These are phyloP conservation scores for Westerdykella sp. DNA, from an alignment of 2,329 filamentous ascomycete species.

Conservation along the genomic window DNA sequence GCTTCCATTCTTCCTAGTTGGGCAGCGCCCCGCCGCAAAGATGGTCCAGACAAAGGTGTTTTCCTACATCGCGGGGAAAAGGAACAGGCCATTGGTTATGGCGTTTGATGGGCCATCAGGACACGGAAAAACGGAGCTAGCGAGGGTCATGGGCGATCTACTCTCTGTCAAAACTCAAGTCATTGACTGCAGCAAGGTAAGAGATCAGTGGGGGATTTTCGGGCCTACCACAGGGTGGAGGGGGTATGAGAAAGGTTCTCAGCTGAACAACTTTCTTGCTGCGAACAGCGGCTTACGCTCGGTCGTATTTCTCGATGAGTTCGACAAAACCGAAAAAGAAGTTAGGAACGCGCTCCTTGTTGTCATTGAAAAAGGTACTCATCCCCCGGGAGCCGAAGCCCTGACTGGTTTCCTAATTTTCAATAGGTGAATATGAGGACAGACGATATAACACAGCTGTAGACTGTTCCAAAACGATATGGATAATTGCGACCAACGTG, in stretches of 20 bases:
- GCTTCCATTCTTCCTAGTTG: conserved; percentile 4
- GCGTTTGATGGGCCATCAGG: conserved; percentile 9
- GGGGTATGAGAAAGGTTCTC: conserved; percentile 34
- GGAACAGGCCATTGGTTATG: conserved; percentile 5
- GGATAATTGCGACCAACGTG: conserved; percentile 46
- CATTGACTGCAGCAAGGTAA: conserved; percentile 24
- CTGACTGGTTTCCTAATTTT: neutral
- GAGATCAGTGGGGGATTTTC: conserved; percentile 43
- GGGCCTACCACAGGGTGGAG: conserved; percentile 36
- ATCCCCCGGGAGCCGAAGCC: neutral
- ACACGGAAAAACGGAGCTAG: conserved; percentile 12
- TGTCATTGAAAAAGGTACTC: conserved; percentile 41
- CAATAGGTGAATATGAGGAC: conserved; percentile 35
- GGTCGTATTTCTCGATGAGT: conserved; percentile 49
- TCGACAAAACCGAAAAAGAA: conserved; percentile 43
- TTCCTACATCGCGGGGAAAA: neutral
- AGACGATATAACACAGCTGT: conserved; percentile 29
- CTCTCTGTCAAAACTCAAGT: conserved; percentile 4
- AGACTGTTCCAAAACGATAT: conserved; percentile 44
- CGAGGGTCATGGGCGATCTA: conserved; percentile 5
- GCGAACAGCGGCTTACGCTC: conserved; percentile 29
- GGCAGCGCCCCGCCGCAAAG: conserved; percentile 1
- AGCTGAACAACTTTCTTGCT: conserved; percentile 46
- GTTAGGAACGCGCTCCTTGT: conserved; percentile 42
- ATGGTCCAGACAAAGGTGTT: conserved; percentile 1